Evolutionary conservation across 768 basidiomycete genomes (phyloP), one percentile per base, ranked within the genome.

Genomic region (Boletus tylopilopsis): DNA sequence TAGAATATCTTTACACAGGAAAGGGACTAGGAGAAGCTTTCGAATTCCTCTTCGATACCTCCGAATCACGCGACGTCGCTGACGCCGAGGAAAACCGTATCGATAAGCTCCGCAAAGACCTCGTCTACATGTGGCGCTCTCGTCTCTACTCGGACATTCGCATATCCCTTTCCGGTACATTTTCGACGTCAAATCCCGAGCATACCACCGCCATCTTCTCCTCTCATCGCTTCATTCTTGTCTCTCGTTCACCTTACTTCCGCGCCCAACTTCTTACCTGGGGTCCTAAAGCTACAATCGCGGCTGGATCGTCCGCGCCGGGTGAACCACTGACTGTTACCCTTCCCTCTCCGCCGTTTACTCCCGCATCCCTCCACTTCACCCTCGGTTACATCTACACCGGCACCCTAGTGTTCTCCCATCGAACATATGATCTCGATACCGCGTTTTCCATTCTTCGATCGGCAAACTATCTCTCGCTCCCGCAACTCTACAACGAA

Each of bases 101-200:
- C 34, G 90, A 92, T 67, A 90, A 93, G 70, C 80, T 96, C 10
- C 82, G 91, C 52, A 91, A 92, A 68, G 95, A 97, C 62, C 76
- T 96, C 24, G 89, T 94, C 21, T 96, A 87, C 73, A 95, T 94
- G 92, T 97, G 94, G 95, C 74, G 95, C 27, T 90, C 88, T 12
- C 83, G 93, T 42, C 81, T 98, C 16, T 98, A 94, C 65, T 90
- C 92, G 2, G 95, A 98, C 67, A 81, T 95, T 21, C 82, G 87
- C 45, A 84, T 98, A 47, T 78, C 85, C 0, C 79, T 94, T 52
- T 79, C 82, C 0, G 85, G 85, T 41, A 81, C 77, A 49, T 85
- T 83, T 58, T 82, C 79, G 1, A 80, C 82, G 1, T 64, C 76
- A 1, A 77, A 78, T 47, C 82, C 84, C 48, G 85, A 88, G 49